These are phyloP conservation scores for Plasmopara halstedii DNA, from an alignment of 352 stramenopile species.

Conservation along the genomic window DNA sequence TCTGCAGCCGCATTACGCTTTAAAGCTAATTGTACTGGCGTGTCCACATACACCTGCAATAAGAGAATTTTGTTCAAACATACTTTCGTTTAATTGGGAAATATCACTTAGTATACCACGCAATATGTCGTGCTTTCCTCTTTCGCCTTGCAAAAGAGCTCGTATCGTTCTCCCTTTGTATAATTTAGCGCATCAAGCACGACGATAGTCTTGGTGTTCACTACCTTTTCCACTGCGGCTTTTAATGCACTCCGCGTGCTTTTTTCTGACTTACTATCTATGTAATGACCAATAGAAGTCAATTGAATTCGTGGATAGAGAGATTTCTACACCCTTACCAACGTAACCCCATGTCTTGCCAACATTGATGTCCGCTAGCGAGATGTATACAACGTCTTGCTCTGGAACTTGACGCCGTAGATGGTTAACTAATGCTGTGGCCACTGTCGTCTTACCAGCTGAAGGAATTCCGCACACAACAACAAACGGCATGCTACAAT, in stretches of 20 bases:
- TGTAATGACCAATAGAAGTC: neutral
- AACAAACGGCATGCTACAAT: slow-evolving; percentile 58
- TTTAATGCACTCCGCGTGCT: slow-evolving; percentile 59
- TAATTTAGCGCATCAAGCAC: slow-evolving; percentile 93
- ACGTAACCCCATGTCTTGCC: slow-evolving; percentile 47
- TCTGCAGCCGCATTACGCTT: slow-evolving; percentile 39
- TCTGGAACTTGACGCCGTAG: slow-evolving; percentile 30
- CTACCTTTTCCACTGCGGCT: slow-evolving; percentile 47
- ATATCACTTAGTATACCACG: slow-evolving; percentile 36
- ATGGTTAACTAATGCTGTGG: slow-evolving; percentile 39
- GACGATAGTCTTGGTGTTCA: slow-evolving; percentile 70
- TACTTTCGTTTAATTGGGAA: neutral
- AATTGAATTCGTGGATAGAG: neutral
- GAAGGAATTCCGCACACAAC: slow-evolving; percentile 63
- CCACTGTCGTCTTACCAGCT: slow-evolving; percentile 56
- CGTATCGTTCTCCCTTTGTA: slow-evolving; percentile 93
- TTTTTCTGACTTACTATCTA: slow-evolving; percentile 61
- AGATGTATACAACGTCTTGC: slow-evolving; percentile 49
- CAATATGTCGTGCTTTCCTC: slow-evolving; percentile 87
- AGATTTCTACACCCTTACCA: slow-evolving; percentile 26
- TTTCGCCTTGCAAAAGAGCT: slow-evolving; percentile 92
- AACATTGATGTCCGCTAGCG: slow-evolving; percentile 52
- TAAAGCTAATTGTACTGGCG: slow-evolving; percentile 45
- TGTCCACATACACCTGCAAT: slow-evolving; percentile 59
- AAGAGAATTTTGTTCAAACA: neutral